Conservation (phyloP, 345 rosid species). For the Tarenaya hassleriana region DNA sequence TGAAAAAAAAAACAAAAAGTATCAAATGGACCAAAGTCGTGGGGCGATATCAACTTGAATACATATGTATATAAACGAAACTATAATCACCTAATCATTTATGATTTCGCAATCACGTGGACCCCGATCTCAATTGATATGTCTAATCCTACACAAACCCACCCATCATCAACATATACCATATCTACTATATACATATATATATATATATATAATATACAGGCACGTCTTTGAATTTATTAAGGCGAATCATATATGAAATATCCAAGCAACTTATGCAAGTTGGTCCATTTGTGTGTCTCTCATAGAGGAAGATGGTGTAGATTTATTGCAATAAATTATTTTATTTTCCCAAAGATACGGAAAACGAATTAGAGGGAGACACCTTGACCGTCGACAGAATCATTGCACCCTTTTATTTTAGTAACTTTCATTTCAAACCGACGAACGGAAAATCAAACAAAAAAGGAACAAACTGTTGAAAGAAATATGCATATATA, state of each 20-base stretch:
- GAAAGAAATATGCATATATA: too few relatives aligned
- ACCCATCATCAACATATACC: not conserved
- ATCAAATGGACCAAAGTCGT: constrained; percentile 13
- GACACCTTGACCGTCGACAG: too few relatives aligned
- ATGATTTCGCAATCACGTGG: constrained; percentile 18
- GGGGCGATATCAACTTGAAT: constrained; percentile 10
- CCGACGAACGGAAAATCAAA: too few relatives aligned
- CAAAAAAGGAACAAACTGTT: too few relatives aligned
- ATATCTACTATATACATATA: not conserved
- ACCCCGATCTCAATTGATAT: constrained; percentile 10
- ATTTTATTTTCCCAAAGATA: too few relatives aligned
- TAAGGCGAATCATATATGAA: not conserved
- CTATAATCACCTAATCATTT: not conserved
- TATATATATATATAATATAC: too few relatives aligned
- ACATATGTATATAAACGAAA: not conserved
- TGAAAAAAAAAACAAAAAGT: constrained; percentile 14
- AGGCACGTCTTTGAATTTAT: not conserved
- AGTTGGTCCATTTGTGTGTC: constrained; percentile 25
- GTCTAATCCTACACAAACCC: not conserved
- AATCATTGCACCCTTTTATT: too few relatives aligned
- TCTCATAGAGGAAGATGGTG: constrained; percentile 12
- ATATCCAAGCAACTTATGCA: constrained; percentile 14
- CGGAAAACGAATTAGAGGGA: too few relatives aligned
- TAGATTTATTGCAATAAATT: constrained; percentile 12
- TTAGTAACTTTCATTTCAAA: too few relatives aligned